Evolutionary conservation across 2,329 filamentous ascomycete genomes (phyloP).

Genomic region (Periconia sp.): DNA sequence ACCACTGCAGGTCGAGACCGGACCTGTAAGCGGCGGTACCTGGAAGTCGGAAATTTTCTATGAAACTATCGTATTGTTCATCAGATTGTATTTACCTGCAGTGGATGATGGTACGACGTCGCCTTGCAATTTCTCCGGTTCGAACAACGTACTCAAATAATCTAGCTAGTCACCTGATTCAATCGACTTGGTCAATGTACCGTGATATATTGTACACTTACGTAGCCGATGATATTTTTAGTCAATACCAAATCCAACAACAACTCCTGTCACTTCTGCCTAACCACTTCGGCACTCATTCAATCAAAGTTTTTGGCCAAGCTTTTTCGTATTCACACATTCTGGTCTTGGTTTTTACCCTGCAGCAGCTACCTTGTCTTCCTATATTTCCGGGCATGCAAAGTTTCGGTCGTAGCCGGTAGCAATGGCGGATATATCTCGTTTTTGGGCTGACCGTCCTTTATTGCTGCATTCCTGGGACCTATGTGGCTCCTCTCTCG

Average conservation of each 20-base stretch:
- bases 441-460: background rate
- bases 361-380: background rate
- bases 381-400: background rate
- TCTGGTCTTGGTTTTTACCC: slow-evolving; percentile 8
- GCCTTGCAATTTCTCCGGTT: background rate
- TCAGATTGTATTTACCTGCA: background rate
- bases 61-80: slow-evolving; percentile 1
- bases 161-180: slow-evolving; percentile 27
- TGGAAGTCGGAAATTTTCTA: slow-evolving; percentile 19
- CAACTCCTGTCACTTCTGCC: background rate
- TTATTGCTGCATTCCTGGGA: background rate
- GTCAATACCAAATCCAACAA: background rate
- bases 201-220: slow-evolving; percentile 21
- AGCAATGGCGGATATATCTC: background rate
- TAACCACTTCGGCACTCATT: slow-evolving; percentile 10
- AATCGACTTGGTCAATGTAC: slow-evolving; percentile 7
- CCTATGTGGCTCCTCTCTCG: slow-evolving; percentile 15
- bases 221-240: slow-evolving; percentile 28
- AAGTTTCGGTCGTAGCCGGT: background rate
- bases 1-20: slow-evolving; percentile 32
- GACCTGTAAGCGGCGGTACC: slow-evolving; percentile 35
- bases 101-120: background rate
- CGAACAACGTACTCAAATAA: too few relatives aligned
- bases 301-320: slow-evolving; percentile 31
- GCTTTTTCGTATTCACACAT: slow-evolving; percentile 37